Base-by-base conservation (phyloP, 1,284 basidiomycete species). In the Cryptococcus neoformans region DNA sequence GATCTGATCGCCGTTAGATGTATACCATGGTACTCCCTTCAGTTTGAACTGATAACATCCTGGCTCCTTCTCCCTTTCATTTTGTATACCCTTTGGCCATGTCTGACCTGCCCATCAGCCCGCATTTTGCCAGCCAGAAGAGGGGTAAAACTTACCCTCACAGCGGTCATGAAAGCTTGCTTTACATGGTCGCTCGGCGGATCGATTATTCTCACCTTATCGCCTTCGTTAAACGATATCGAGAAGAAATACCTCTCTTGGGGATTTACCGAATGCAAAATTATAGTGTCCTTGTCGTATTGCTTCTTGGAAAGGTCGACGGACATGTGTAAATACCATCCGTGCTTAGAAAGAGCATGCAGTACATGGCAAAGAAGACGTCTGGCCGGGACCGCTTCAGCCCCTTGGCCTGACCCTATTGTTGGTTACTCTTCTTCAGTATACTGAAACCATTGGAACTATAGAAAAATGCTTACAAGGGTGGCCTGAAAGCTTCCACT, bases 181-280 rank as follows among this genome's bases (percentile, higher is more conserved):
- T 57, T 63, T 12, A 67, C 56, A 9, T 39, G 44, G 2, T 57
- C 60, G 49, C 65, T 62, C 2, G 74, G 73, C 39, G 66, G 54
- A 55, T 76, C 74, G 16, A 76, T 74, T 16, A 76, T 54, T n/a
- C 74, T 62, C 28, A 76, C 61, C 65, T 74, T 74, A 53, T 76
- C 73, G 6, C 40, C 53, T 56, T 72, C 68, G 53, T 74, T 72
- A 58, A 76, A 74, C 6, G 61, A 60, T 2, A 76, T 54, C 11
- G 62, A 41, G 56, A 74, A 76, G 62, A 70, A 68, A 39, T 59
- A 63, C 34, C 28, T 28, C 34, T 68, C 60, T 2, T 55, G 34
- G 2, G 67, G 62, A 17, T 64, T 63, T 4, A 69, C 70, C 1
- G 63, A 56, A 41, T 64, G 66, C 59, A 76, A 68, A 49, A 72